These are phyloP conservation scores for Rhododendron ferrugineum DNA, from an alignment of 148 eudicot genomes.

Conservation along the genomic window DNA sequence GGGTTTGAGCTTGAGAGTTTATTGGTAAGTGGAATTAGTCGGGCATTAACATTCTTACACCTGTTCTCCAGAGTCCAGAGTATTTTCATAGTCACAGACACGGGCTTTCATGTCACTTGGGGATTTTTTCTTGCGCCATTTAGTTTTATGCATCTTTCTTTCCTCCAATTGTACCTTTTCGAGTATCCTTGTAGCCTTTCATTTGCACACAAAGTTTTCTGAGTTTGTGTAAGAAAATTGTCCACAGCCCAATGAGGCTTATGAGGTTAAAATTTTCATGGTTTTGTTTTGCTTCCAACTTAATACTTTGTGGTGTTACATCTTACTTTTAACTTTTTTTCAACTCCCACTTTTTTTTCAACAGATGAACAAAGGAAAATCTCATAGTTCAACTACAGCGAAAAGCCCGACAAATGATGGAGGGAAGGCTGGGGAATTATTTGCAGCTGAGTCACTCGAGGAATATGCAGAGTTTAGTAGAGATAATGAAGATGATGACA, in stretches of 20 bases:
- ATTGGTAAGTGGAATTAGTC: not conserved
- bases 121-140: not conserved
- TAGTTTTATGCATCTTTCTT: not conserved
- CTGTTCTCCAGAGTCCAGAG: not conserved
- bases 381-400: slow-evolving; percentile 29
- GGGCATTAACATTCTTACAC: not conserved
- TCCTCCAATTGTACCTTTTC: not conserved
- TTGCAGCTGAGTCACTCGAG: slow-evolving; percentile 47
- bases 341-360: not conserved
- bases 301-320: not conserved
- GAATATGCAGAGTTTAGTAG: slow-evolving; percentile 47
- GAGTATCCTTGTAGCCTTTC: not conserved
- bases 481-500: slow-evolving; percentile 35
- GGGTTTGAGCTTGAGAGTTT: not conserved
- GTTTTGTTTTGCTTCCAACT: not conserved
- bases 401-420: slow-evolving; percentile 31
- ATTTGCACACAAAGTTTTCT: not conserved
- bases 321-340: too few species aligned
- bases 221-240: not conserved
- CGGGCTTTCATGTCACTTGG: not conserved
- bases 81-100: not conserved
- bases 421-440: slow-evolving; percentile 57
- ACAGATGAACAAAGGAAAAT: slow-evolving; percentile 77
- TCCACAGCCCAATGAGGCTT: not conserved
- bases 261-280: not conserved